Evolutionary conservation across 352 stramenopile genomes (phyloP).

Genomic region (Phytophthora pini): DNA sequence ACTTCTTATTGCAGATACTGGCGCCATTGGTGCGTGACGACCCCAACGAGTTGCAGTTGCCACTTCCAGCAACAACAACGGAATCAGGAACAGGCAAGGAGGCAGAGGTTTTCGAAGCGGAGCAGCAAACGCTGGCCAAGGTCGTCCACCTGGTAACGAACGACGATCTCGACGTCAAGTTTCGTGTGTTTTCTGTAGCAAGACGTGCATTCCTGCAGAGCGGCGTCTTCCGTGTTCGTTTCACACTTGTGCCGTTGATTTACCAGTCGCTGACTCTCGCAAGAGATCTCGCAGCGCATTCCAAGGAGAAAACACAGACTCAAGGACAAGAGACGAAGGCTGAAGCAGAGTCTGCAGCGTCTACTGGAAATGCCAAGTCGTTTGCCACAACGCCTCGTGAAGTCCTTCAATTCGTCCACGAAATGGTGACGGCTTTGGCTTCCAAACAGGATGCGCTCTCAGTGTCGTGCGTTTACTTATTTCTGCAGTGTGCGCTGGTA

Average conservation of each 20-base stretch:
- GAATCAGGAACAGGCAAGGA: constrained; percentile 24
- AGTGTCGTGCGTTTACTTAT: constrained; percentile 92
- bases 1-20: constrained; percentile 80
- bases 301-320: constrained; percentile 21
- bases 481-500: constrained; percentile 93
- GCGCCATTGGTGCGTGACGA: constrained; percentile 92
- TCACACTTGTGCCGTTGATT: constrained; percentile 94
- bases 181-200: constrained; percentile 66
- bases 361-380: constrained; percentile 1
- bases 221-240: constrained; percentile 88
- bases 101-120: constrained; percentile 71
- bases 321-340: constrained; percentile 21
- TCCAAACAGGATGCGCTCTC: constrained; percentile 80
- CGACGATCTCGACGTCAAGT: constrained; percentile 67
- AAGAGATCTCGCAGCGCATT: constrained; percentile 39
- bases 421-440: constrained; percentile 94
- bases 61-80: constrained; percentile 5
- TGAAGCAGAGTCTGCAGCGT: constrained; percentile 1
- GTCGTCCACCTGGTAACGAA: constrained; percentile 94
- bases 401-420: constrained; percentile 97
- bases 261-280: constrained; percentile 91
- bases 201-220: constrained; percentile 85
- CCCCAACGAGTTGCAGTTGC: constrained; percentile 41
- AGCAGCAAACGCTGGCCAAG: constrained; percentile 93
- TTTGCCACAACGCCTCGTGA: constrained; percentile 84